phyloP scores from a whole-genome alignment of 2,329 filamentous ascomycete species.

The Verruconis gallopava region DNA sequence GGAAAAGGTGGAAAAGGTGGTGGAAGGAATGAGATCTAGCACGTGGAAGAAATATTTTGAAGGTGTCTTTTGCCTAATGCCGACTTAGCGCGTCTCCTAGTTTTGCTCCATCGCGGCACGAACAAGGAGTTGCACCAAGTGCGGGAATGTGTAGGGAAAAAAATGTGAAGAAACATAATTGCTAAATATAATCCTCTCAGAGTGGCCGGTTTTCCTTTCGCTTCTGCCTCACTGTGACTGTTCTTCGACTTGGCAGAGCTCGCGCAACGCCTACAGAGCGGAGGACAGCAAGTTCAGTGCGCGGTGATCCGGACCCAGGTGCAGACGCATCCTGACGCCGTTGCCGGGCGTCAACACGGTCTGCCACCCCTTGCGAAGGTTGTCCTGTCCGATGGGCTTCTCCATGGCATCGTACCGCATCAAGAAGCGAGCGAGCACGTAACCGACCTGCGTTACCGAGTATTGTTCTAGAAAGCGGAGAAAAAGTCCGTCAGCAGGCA shows the following conservation, averaged over 20 bases:
- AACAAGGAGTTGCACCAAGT: neutral
- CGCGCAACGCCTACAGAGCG: neutral
- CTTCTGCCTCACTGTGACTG: neutral
- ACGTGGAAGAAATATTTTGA: slow-evolving; percentile 5
- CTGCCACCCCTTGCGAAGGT: neutral
- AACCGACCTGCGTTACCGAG: slow-evolving; percentile 1
- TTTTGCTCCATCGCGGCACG: neutral
- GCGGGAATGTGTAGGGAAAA: no score
- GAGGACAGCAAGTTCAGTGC: no score
- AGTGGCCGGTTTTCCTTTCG: neutral
- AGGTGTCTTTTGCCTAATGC: neutral
- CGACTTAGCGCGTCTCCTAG: neutral
- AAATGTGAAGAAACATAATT: neutral
- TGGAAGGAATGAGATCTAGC: neutral
- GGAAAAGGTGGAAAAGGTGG: neutral
- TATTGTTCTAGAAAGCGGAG: slow-evolving; percentile 2
- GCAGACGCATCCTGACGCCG: neutral
- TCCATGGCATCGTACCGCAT: slow-evolving; percentile 2
- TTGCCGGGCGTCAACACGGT: neutral
- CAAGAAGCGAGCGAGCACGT: neutral
- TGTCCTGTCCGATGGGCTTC: slow-evolving; percentile 1
- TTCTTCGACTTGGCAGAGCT: neutral
- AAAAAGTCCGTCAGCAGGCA: no score
- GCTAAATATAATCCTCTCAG: neutral
- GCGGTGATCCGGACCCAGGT: no score